Conservation (phyloP, 768 basidiomycete genomes). For the Mycena metata region DNA sequence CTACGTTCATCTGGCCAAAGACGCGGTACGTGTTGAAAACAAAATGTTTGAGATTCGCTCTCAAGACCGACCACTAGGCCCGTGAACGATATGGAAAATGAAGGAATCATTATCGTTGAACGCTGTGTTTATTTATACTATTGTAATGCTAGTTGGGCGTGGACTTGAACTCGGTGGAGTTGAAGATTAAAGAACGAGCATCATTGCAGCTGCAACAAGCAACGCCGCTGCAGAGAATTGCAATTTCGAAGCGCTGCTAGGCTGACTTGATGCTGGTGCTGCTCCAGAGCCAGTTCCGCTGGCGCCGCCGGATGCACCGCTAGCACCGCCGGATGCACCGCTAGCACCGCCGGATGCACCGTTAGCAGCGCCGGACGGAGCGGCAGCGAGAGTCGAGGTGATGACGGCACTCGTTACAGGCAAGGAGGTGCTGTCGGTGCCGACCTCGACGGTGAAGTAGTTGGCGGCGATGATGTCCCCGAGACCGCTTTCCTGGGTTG, state of each 20-base stretch:
- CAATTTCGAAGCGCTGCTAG: not conserved
- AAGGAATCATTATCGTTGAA: not conserved
- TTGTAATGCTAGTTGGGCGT: slow-evolving; percentile 20
- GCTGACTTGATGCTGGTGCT: not conserved
- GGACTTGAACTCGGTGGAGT: not conserved
- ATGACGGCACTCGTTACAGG: slow-evolving; percentile 75
- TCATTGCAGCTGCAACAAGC: not conserved
- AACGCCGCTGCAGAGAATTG: not conserved
- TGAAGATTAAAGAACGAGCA: not conserved
- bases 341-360: not conserved
- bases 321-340: not conserved
- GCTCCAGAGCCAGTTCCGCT: slow-evolving; percentile 21
- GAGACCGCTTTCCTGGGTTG: slow-evolving; percentile 62
- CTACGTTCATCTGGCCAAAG: slow-evolving; percentile 81
- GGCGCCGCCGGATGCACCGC: not conserved
- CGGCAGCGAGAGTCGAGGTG: slow-evolving; percentile 64
- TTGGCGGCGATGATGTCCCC: slow-evolving; percentile 73
- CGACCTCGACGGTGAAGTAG: slow-evolving; percentile 83
- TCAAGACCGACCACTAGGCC: slow-evolving; percentile 42
- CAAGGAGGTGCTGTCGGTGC: slow-evolving; percentile 65
- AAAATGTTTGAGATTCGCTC: not conserved
- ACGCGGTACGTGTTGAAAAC: slow-evolving; percentile 63
- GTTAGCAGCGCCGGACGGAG: not conserved
- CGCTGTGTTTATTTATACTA: slow-evolving; percentile 15
- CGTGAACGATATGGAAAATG: slow-evolving; percentile 40